A percentile compares a stretch with the other conserved stretches of the same genome.
These are phyloP conservation scores for Neocallimastix lanati DNA, from an alignment of 192 early-diverging fungal genomes.

Conservation along the genomic window DNA sequence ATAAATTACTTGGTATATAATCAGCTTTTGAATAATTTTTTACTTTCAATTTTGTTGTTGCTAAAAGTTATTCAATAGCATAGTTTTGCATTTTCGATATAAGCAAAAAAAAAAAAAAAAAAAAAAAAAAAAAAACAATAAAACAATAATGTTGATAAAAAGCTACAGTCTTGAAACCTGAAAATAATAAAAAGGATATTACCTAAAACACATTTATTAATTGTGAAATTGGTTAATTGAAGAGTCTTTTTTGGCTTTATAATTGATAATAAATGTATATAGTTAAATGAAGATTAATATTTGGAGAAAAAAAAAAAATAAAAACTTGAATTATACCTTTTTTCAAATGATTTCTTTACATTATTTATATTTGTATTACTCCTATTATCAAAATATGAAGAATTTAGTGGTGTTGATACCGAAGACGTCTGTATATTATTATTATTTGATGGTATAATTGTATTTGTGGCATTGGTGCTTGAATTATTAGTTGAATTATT, in stretches of 20 bases:
- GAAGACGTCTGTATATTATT: not conserved
- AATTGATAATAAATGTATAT: not conserved
- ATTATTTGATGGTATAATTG: too few species aligned
- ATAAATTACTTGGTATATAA: constrained; percentile 16
- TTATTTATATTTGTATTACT: not conserved
- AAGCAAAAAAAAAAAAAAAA: too few species aligned
- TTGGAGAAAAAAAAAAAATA: not conserved
- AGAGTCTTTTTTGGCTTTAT: constrained; percentile 20
- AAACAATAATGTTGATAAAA: constrained; percentile 33
- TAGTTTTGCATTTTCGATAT: constrained; percentile 10
- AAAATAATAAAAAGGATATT: constrained; percentile 12
- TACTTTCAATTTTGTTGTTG: constrained; percentile 25
- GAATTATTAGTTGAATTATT: too few species aligned
- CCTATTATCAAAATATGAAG: not conserved
- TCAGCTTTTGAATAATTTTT: constrained; percentile 23
- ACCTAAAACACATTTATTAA: constrained; percentile 10
- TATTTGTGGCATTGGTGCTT: too few species aligned
- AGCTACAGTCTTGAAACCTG: constrained; percentile 19
- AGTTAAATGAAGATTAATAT: not conserved
- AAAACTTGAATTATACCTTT: not conserved
- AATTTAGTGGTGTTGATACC: not conserved
- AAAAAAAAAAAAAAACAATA: too few species aligned
- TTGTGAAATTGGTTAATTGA: constrained; percentile 24
- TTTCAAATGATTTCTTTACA: not conserved
- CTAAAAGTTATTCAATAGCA: constrained; percentile 24